These are phyloP conservation scores for Lactifluus rugatus DNA, from an alignment of 768 basidiomycete species.

Conservation along the genomic window DNA sequence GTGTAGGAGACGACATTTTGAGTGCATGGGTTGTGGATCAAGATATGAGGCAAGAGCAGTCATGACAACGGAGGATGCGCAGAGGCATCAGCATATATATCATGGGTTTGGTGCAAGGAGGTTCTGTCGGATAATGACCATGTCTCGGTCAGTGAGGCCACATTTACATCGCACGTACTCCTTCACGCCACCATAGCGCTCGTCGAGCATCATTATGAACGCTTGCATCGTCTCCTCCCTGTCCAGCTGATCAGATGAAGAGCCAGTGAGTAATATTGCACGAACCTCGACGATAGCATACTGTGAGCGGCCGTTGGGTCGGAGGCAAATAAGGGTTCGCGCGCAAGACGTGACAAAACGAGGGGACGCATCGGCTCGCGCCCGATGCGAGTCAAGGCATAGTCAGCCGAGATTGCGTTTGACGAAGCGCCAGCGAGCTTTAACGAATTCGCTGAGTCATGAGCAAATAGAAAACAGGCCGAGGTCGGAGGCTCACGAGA, in stretches of 20 bases:
- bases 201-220: constrained; percentile 49
- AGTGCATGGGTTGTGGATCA: not conserved
- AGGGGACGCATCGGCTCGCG: constrained; percentile 67
- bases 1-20: not conserved
- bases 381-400: constrained; percentile 67
- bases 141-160: constrained; percentile 55
- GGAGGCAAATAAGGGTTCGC: constrained; percentile 63
- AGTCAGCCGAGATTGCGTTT: constrained; percentile 57
- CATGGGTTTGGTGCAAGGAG: constrained; percentile 29
- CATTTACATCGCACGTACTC: constrained; percentile 47
- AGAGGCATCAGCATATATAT: not conserved
- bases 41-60: not conserved
- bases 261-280: not conserved
- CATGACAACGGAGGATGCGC: not conserved
- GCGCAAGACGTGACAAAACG: constrained; percentile 57
- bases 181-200: constrained; percentile 61
- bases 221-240: constrained; percentile 73
- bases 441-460: not conserved
- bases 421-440: constrained; percentile 69
- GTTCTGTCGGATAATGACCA: constrained; percentile 48
- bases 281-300: constrained; percentile 72
- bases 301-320: constrained; percentile 71
- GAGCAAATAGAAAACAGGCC: not conserved
- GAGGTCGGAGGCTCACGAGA: constrained; percentile 35
- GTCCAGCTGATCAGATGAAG: not conserved